Conservation (phyloP, 371 early-diverging fungal species). For the Mortierella sp. region DNA sequence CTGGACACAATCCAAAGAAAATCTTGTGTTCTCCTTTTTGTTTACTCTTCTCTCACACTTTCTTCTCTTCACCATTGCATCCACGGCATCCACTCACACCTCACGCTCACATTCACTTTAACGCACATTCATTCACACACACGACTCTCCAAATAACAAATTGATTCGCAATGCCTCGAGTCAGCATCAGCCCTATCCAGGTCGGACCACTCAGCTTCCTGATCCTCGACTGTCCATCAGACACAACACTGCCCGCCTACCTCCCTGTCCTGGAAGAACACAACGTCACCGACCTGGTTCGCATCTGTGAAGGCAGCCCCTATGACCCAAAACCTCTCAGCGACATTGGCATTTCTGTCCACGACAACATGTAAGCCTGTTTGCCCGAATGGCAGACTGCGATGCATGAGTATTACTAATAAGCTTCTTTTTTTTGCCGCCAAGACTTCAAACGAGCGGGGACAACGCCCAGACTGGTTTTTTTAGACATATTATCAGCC, state of each 20-base stretch:
- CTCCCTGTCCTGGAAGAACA: conserved; percentile 64
- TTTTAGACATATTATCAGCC: not conserved
- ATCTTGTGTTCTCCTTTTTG: not conserved
- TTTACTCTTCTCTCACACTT: not conserved
- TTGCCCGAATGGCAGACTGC: not conserved
- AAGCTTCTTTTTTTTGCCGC: not conserved
- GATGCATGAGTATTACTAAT: not conserved
- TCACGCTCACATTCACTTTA: not conserved
- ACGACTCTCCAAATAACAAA: not conserved
- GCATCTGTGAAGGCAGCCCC: conserved; percentile 70
- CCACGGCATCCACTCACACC: not conserved
- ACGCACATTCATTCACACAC: not conserved
- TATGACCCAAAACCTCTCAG: conserved; percentile 65
- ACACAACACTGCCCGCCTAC: conserved; percentile 62
- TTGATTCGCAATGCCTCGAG: conserved; percentile 33
- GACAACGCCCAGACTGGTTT: not conserved
- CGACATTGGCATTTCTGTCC: conserved; percentile 66
- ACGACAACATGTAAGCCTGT: conserved; percentile 61
- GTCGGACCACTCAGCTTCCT: conserved; percentile 63
- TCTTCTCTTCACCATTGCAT: not conserved
- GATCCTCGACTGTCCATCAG: conserved; percentile 76
- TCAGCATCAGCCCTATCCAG: conserved; percentile 54
- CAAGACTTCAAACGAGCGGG: not conserved
- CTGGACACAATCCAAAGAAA: not conserved
- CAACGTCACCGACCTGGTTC: conserved; percentile 67